phyloP scores from a whole-genome alignment of 208 protist species.

The Porcisia hertigi region DNA sequence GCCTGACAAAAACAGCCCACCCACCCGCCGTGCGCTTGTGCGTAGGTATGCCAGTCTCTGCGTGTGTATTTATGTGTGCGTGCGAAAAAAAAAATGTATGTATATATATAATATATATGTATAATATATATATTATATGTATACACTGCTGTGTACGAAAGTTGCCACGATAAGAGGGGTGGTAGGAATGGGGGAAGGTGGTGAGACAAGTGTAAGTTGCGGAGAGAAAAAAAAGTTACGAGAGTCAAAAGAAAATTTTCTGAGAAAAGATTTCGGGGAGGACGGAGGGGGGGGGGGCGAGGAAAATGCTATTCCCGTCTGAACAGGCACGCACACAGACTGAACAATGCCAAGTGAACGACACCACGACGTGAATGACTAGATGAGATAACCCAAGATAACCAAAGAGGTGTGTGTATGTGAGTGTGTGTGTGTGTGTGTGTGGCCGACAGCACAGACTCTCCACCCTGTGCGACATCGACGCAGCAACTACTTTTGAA shows the following conservation, averaged over 20 bases:
- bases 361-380: neutral
- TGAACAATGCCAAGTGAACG: neutral
- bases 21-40: neutral
- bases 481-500: neutral
- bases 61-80: neutral
- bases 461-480: neutral
- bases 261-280: neutral
- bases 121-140: no score
- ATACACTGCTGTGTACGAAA: no score
- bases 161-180: no score
- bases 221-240: neutral
- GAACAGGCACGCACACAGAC: neutral
- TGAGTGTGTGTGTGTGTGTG: no score
- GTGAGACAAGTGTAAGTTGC: neutral
- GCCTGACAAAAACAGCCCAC: neutral
- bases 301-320: neutral
- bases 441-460: no score
- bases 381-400: neutral
- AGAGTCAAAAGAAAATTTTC: no score
- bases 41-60: conserved; percentile 7
- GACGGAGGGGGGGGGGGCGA: neutral
- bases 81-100: neutral
- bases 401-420: neutral
- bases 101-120: no score
- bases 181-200: neutral